Base-by-base conservation (phyloP, 192 early-diverging fungal genomes). In the Rhizoclosmatium globosum region DNA sequence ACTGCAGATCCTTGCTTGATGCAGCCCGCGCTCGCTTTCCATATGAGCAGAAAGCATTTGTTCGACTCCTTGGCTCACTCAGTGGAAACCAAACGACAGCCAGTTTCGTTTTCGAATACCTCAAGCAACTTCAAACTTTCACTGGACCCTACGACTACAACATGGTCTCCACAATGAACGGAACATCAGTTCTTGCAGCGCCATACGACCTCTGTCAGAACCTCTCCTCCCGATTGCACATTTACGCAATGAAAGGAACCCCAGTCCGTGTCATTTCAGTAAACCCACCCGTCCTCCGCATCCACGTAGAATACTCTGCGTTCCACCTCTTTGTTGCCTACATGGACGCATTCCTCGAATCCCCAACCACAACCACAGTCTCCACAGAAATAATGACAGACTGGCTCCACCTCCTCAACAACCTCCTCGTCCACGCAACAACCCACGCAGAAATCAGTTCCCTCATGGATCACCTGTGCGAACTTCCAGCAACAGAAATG, bases 281-380 rank as follows among this genome's bases (percentile, higher is more conserved):
- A 45, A 76, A 83, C 38, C 78, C 77, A 44, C 50, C 70, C 17
- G 58, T 84, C 45, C 17, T 76, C 7, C 66, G 79, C 2, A 56
- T 72, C 3, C 11, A 64, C 11, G 70, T 79, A 53, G 17, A 21
- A 4, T 88, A 86, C 60, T 86, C 85, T 4, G 85, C 81, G 4
- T 88, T 85, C 79, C 83, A 86, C 48, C 64, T 88, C 17, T 74
- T 86, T 46, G 53, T 82, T 41, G 50, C 77, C 38, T 23, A 84
- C 4, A n/a, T 88, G 50, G 87, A 86, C 48, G 75, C 77, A 4
- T 88, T 85, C 74, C 46, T 88, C 19, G 77, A 83, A 44, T 6
- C 21, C 23, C 74, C n/a, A n/a, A 21, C 58, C 2, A 65, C 21
- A 42, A 17, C 44, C n/a, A 45, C 66, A 21, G 15, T 19, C 19